A percentile compares a stretch with the other conserved stretches of the same genome.
These are phyloP conservation scores for Trichophaea hybrida DNA, from an alignment of 2,329 filamentous ascomycete species.

Conservation along the genomic window DNA sequence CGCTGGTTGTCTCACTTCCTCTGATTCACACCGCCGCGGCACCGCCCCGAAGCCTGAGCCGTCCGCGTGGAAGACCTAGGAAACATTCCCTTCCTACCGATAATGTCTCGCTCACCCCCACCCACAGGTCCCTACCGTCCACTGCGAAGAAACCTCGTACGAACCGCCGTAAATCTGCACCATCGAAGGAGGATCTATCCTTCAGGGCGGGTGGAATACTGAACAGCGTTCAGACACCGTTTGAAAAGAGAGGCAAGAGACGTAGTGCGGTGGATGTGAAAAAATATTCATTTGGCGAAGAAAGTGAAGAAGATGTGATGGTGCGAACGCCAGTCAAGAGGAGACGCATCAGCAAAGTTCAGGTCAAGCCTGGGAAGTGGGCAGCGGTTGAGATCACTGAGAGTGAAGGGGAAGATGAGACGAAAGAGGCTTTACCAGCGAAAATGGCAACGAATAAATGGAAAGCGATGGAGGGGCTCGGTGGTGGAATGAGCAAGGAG, in stretches of 20 bases:
- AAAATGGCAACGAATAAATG: background rate
- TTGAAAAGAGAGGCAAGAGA: background rate
- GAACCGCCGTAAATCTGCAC: too few relatives aligned
- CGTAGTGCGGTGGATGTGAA: background rate
- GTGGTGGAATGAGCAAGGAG: too few relatives aligned
- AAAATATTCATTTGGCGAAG: background rate
- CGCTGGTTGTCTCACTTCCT: background rate
- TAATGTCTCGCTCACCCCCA: background rate
- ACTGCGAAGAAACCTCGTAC: background rate
- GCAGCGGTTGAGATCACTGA: conserved; percentile 2
- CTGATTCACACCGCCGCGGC: background rate
- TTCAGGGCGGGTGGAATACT: too few relatives aligned
- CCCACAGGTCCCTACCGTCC: background rate
- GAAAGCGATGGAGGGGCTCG: too few relatives aligned
- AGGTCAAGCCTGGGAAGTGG: background rate
- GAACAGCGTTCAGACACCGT: background rate
- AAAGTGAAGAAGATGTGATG: background rate
- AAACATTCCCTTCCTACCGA: background rate
- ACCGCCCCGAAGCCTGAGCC: background rate
- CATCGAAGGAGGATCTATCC: too few relatives aligned
- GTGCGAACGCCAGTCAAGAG: background rate
- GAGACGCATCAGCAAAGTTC: background rate
- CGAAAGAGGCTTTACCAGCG: background rate
- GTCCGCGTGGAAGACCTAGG: background rate
- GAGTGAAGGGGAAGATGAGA: background rate